Evolutionary conservation across 148 eudicot species (phyloP).

Genomic region (Fallopia convolvulus): DNA sequence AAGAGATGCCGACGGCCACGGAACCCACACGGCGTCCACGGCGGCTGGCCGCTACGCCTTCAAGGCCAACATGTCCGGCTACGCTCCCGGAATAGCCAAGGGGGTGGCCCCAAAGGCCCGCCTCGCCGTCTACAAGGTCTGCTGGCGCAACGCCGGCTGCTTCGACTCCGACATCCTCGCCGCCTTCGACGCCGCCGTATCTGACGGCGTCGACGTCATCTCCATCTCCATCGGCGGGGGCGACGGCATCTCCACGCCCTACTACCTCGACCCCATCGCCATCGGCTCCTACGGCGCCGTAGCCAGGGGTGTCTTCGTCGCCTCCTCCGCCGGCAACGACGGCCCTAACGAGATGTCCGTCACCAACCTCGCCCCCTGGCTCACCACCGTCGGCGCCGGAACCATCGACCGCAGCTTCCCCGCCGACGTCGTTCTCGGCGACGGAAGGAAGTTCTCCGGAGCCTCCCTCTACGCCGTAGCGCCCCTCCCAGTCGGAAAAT

Average conservation of each 20-base stretch:
- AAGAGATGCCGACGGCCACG: slow-evolving; percentile 93
- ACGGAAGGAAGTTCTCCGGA: slow-evolving; percentile 60
- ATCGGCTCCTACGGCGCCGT: slow-evolving; percentile 91
- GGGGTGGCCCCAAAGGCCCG: slow-evolving; percentile 96
- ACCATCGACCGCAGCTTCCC: slow-evolving; percentile 91
- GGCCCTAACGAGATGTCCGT: slow-evolving; percentile 94
- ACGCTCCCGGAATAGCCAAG: slow-evolving; percentile 83
- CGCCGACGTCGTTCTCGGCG: slow-evolving; percentile 60
- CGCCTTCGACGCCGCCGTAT: slow-evolving; percentile 82
- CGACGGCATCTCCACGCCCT: slow-evolving; percentile 86
- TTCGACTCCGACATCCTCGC: slow-evolving; percentile 90
- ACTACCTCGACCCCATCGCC: slow-evolving; percentile 94
- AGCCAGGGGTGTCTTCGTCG: slow-evolving; percentile 68
- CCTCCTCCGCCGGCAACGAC: slow-evolving; percentile 91
- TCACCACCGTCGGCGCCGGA: slow-evolving; percentile 87
- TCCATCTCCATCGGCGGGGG: slow-evolving; percentile 95
- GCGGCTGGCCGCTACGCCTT: slow-evolving; percentile 81
- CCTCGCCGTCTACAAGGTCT: slow-evolving; percentile 77
- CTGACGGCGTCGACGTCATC: slow-evolving; percentile 84
- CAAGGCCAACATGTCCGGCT: slow-evolving; percentile 67
- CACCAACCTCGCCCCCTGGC: slow-evolving; percentile 92
- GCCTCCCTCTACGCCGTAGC: slow-evolving; percentile 76
- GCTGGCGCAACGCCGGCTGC: slow-evolving; percentile 88
- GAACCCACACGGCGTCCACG: slow-evolving; percentile 93
- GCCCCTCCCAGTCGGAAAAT: slow-evolving; percentile 33